Conservation (phyloP, 2,329 filamentous ascomycete species). For the Talaromyces verruculosus region DNA sequence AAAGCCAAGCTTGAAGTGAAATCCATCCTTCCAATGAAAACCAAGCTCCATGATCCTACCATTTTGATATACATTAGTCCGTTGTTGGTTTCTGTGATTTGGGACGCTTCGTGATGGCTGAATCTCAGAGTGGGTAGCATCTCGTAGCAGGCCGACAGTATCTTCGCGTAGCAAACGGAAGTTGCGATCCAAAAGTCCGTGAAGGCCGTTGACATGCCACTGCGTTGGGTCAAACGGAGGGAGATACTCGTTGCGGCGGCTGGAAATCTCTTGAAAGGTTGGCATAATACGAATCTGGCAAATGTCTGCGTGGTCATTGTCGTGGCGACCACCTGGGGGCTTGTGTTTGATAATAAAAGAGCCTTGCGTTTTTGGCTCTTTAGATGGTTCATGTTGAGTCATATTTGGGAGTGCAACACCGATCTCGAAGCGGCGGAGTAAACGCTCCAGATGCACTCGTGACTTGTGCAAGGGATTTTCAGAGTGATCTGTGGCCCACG, state of each 20-base stretch:
- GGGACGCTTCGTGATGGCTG: neutral
- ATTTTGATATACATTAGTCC: constrained; percentile 10
- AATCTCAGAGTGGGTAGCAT: constrained; percentile 30
- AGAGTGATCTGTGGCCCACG: constrained; percentile 4
- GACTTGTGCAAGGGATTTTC: constrained; percentile 1
- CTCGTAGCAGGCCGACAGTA: constrained; percentile 34
- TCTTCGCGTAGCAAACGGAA: constrained; percentile 42
- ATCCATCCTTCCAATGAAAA: constrained; percentile 1
- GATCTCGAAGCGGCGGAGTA: constrained; percentile 26
- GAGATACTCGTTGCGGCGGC: constrained; percentile 33
- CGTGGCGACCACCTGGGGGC: constrained; percentile 35
- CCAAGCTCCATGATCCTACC: neutral
- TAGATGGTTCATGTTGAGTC: neutral
- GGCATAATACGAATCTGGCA: constrained; percentile 38
- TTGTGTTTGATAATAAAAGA: constrained; percentile 24
- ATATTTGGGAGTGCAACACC: constrained; percentile 22
- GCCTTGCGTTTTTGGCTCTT: neutral
- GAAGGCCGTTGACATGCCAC: constrained; percentile 30
- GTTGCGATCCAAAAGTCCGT: constrained; percentile 37
- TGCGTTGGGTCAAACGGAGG: constrained; percentile 34
- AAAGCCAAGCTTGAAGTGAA: constrained; percentile 24
- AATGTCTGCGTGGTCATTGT: constrained; percentile 40
- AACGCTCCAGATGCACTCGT: constrained; percentile 17
- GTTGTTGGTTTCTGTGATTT: neutral
- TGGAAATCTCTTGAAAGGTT: constrained; percentile 37